Evolutionary conservation across 805 yeast species (phyloP), one percentile per base, ranked within the genome.

Genomic region (Sungouiozyma intestinalis): DNA sequence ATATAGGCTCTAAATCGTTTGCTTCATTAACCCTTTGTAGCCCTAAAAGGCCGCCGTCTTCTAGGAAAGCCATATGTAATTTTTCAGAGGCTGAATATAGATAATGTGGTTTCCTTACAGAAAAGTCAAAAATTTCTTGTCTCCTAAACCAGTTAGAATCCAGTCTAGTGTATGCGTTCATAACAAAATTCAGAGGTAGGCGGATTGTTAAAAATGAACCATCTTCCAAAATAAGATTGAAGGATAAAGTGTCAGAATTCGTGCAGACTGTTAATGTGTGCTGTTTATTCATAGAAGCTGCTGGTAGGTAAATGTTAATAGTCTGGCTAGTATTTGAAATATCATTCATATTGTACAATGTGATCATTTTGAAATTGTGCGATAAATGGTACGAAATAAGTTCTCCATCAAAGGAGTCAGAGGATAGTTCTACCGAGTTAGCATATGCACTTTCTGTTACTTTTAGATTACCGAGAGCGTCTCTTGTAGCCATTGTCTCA

Each of bases 11-110:
- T 35, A 65, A 57, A 15, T 51, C 47, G 5, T 44, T 46, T 18
- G 47, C 46, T 13, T 52, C 49, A 2, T 41, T 35, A 9, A 41
- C 24, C 47, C 55, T 60, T 21, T 53, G 53, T 44, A 82, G 65
- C 36, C 77, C 79, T 39, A 85, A 62, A 35, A 87, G 57, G 1
- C 88, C 85, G 19, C 97, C 96, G 62, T 88, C 94, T 36, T 71
- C 69, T 39, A 87, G 65, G 3, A 85, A 68, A 0, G 81, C 76
- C 3, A 86, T 56, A 7, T 77, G 54, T 36, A 71, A 68, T 2
- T 55, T 51, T 0, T 63, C 47, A 27, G 74, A 69, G 14, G 78
- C 59, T 1, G 80, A 58, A 39, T 68, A 64, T 46, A 82, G 51
- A 16, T 69, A 60, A 35, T 74, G 73, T 1, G 90, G 86, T 18